Percentiles rank a stretch among this genome's conserved stretches.
Evolutionary conservation across 108 stramenopile species (phyloP).

Genomic region (Pseudonitzschia delicatissima): DNA sequence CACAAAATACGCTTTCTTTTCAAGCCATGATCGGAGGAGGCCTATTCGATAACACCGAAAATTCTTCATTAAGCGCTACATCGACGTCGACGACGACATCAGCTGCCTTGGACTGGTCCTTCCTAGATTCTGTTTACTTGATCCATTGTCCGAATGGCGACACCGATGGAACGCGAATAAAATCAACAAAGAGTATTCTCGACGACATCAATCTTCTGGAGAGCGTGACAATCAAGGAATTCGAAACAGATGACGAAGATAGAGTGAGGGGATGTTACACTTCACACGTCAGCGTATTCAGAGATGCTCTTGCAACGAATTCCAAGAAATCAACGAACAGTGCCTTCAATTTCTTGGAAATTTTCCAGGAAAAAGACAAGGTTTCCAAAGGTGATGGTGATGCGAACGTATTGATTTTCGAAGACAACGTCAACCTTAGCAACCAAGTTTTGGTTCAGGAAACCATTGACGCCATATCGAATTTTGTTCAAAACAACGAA

Average conservation of each 20-base stretch:
- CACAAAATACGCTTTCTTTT: not conserved
- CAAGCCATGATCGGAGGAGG: not conserved
- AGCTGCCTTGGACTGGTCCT: slow-evolving; percentile 28
- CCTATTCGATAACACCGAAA: not conserved
- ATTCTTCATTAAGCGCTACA: not conserved
- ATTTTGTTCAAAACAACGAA: slow-evolving; percentile 10
- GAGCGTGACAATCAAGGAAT: slow-evolving; percentile 34
- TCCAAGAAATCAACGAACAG: not conserved
- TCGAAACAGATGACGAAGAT: slow-evolving; percentile 49
- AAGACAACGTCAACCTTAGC: slow-evolving; percentile 38
- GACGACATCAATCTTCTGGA: slow-evolving; percentile 24
- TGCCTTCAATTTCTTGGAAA: not conserved
- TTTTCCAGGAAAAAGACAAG: slow-evolving; percentile 1
- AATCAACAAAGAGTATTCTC: slow-evolving; percentile 19
- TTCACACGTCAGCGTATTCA: slow-evolving; percentile 36
- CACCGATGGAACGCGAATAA: slow-evolving; percentile 17
- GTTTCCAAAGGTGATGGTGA: not conserved
- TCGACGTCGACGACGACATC: too few relatives aligned
- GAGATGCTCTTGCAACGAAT: slow-evolving; percentile 13
- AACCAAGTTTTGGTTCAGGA: slow-evolving; percentile 18
- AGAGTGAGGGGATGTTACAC: slow-evolving; percentile 46
- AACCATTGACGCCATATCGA: slow-evolving; percentile 15
- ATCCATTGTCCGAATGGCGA: slow-evolving; percentile 49
- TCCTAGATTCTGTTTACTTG: slow-evolving; percentile 34
- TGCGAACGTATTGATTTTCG: slow-evolving; percentile 33